These are phyloP conservation scores for Triticum aestivum DNA, from an alignment of 176 grass and related monocot species.

Conservation along the genomic window DNA sequence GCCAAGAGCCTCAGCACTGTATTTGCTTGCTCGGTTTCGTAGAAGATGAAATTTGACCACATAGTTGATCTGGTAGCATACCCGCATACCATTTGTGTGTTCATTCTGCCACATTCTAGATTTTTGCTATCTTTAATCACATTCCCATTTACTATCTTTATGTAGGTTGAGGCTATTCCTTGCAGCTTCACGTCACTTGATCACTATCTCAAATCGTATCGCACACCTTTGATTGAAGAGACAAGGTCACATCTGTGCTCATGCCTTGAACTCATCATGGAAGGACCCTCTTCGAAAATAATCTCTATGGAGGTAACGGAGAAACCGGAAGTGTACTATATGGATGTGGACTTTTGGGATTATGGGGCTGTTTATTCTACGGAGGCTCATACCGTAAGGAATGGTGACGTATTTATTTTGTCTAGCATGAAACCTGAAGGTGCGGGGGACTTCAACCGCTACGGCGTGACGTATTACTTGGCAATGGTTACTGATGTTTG, in stretches of 20 bases:
- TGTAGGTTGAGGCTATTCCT: constrained; percentile 52
- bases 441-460: constrained; percentile 40
- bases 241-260: constrained; percentile 55
- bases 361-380: constrained; percentile 26
- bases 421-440: constrained; percentile 50
- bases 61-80: neutral
- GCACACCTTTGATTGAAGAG: constrained; percentile 62
- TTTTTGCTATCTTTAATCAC: neutral
- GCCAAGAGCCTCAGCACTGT: no score
- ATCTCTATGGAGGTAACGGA: constrained; percentile 29
- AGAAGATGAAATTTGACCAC: neutral
- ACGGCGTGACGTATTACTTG: constrained; percentile 42
- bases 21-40: no score
- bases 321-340: constrained; percentile 17
- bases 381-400: constrained; percentile 43
- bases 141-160: neutral
- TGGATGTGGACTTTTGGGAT: constrained; percentile 54
- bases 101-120: neutral
- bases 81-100: neutral
- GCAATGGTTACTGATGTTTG: constrained; percentile 56
- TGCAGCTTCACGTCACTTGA: constrained; percentile 36
- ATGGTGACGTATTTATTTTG: constrained; percentile 60
- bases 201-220: constrained; percentile 49
- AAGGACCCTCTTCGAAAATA: constrained; percentile 53
- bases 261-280: constrained; percentile 42